These are phyloP conservation scores for Draba incana DNA, from an alignment of 345 rosid species.

Conservation along the genomic window DNA sequence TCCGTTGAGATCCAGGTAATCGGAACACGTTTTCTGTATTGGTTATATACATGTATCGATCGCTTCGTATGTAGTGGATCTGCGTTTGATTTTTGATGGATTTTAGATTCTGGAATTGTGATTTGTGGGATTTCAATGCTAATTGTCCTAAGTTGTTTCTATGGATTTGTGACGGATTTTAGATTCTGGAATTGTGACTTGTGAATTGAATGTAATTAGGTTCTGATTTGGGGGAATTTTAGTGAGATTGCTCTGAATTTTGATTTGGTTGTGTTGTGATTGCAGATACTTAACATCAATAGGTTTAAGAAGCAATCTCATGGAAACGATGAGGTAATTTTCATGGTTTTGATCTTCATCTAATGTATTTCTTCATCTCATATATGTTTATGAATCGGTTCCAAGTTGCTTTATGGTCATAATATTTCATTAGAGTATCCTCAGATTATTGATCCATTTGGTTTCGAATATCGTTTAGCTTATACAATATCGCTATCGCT, in stretches of 20 bases:
- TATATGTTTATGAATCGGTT: constrained; percentile 11
- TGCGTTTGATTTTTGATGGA: constrained; percentile 1
- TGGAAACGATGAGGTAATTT: constrained; percentile 87
- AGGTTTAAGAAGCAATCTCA: constrained; percentile 86
- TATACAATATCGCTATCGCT: background rate
- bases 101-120: constrained; percentile 27
- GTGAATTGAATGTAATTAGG: background rate
- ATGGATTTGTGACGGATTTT: constrained; percentile 2
- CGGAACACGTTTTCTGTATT: background rate
- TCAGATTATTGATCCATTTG: constrained; percentile 3
- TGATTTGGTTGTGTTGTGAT: constrained; percentile 25
- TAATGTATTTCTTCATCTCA: constrained; percentile 3
- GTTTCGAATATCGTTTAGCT: background rate
- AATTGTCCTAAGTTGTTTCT: too few species aligned
- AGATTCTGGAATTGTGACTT: constrained; percentile 26
- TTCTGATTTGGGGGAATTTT: background rate
- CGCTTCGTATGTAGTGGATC: constrained; percentile 22
- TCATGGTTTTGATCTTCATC: background rate
- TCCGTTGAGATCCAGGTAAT: constrained; percentile 84
- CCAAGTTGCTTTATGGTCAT: background rate
- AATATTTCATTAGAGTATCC: background rate
- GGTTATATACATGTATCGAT: background rate
- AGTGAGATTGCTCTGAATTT: background rate
- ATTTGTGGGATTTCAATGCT: too few species aligned
- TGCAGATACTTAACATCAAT: constrained; percentile 83